These are phyloP conservation scores for Rubia yunnanensis DNA, from an alignment of 257 asterid genomes.

Conservation along the genomic window DNA sequence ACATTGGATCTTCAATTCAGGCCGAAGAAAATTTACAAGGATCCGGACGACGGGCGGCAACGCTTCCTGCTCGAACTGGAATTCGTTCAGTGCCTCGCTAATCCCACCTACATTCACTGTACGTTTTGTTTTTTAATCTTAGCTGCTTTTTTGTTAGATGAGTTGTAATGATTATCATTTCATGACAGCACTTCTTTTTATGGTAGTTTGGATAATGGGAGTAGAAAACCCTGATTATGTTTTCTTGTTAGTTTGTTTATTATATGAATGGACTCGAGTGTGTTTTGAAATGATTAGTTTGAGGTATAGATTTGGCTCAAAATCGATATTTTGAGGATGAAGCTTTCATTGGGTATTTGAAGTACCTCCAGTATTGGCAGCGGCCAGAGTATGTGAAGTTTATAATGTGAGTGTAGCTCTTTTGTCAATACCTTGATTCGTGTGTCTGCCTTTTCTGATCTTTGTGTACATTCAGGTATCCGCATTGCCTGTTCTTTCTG, in stretches of 20 bases:
- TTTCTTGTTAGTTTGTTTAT: neutral
- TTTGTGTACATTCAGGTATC: conserved; percentile 49
- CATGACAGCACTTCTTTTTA: neutral
- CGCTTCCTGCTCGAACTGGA: conserved; percentile 85
- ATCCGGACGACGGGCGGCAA: conserved; percentile 94
- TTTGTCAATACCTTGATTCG: neutral
- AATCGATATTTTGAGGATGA: conserved; percentile 91
- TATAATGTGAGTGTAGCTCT: conserved; percentile 46
- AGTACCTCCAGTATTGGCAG: conserved; percentile 95
- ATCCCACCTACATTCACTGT: conserved; percentile 88
- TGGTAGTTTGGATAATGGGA: neutral
- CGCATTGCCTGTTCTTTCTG: conserved; percentile 86
- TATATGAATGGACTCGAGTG: neutral
- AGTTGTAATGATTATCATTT: neutral
- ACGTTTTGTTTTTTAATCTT: conserved; percentile 3
- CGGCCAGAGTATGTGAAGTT: conserved; percentile 77
- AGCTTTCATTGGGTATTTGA: conserved; percentile 82
- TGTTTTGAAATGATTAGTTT: neutral
- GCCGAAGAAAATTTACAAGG: conserved; percentile 44
- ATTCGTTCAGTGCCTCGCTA: conserved; percentile 86
- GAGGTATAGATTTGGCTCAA: conserved; percentile 81
- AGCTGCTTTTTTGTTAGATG: neutral
- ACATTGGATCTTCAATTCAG: conserved; percentile 25
- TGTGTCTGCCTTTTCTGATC: neutral
- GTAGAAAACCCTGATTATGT: neutral